Conservation (phyloP, 208 protist genomes). For the Crithidia fasciculata region DNA sequence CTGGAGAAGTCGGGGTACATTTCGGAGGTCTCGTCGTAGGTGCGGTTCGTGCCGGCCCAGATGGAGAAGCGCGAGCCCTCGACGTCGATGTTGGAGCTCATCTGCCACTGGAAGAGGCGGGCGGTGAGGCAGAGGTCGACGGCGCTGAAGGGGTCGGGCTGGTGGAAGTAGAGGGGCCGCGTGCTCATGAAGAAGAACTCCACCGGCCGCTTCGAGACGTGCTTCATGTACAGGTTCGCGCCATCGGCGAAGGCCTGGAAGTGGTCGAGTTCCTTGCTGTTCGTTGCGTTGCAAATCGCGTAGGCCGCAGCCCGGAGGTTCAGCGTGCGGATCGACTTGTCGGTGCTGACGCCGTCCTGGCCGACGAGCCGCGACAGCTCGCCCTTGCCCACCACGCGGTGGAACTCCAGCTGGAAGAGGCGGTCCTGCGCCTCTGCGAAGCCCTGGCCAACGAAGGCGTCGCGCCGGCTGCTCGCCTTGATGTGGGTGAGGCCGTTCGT, state of each 20-base stretch:
- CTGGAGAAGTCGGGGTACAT: slow-evolving; percentile 48
- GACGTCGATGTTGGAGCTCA: slow-evolving; percentile 48
- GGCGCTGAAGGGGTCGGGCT: slow-evolving; percentile 46
- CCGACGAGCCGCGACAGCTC: slow-evolving; percentile 45
- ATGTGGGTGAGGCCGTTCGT: slow-evolving; percentile 56
- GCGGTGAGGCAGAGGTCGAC: slow-evolving; percentile 51
- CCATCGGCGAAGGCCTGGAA: slow-evolving; percentile 59
- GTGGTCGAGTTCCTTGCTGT: slow-evolving; percentile 26
- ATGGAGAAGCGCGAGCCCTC: slow-evolving; percentile 50
- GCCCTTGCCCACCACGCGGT: slow-evolving; percentile 45
- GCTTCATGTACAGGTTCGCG: slow-evolving; percentile 57
- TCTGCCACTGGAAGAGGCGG: slow-evolving; percentile 60
- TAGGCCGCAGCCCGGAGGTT: slow-evolving; percentile 48
- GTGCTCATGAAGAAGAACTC: slow-evolving; percentile 70
- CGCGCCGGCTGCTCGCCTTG: slow-evolving; percentile 50
- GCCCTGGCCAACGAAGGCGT: slow-evolving; percentile 72
- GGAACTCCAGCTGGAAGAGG: slow-evolving; percentile 72
- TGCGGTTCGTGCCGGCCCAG: slow-evolving; percentile 47
- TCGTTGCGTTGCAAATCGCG: slow-evolving; percentile 41
- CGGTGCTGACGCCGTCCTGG: slow-evolving; percentile 31
- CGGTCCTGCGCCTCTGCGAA: slow-evolving; percentile 67
- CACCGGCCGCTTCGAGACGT: slow-evolving; percentile 48
- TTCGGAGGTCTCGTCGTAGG: slow-evolving; percentile 47
- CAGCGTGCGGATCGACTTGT: slow-evolving; percentile 49
- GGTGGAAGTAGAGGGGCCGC: slow-evolving; percentile 44